Percentiles rank a stretch among this genome's conserved stretches.
Conservation (phyloP, 2,329 filamentous ascomycete species). For the Lachnum nothofagi region DNA sequence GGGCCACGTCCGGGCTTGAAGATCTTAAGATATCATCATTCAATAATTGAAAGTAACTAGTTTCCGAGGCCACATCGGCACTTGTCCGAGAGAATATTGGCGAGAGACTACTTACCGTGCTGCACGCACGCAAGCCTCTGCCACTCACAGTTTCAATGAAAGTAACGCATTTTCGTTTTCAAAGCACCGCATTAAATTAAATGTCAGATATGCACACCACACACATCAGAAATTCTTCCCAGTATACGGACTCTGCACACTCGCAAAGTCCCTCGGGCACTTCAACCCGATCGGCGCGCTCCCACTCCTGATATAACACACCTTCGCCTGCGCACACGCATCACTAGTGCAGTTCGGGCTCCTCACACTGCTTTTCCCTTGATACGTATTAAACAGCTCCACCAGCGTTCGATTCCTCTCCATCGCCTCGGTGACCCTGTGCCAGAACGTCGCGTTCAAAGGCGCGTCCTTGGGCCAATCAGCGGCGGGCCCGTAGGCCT, state of each 20-base stretch:
- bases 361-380: conserved; percentile 47
- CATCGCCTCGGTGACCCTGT: conserved; percentile 53
- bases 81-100: no score
- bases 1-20: no score
- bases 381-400: conserved; percentile 44
- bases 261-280: conserved; percentile 48
- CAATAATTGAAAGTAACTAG: no score
- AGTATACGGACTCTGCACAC: conserved; percentile 36
- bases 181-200: no score
- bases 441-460: conserved; percentile 56
- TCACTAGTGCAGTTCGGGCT: conserved; percentile 48
- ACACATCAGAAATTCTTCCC: conserved; percentile 32
- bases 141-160: no score
- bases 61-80: no score
- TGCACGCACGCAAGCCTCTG: no score
- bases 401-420: conserved; percentile 46
- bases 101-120: no score
- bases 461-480: conserved; percentile 45
- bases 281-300: conserved; percentile 46
- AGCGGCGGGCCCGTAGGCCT: conserved; percentile 41
- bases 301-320: conserved; percentile 56
- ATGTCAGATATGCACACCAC: no score
- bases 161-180: no score
- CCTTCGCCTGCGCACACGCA: conserved; percentile 48
- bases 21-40: no score